Evolutionary conservation across 176 grass and related monocot genomes (phyloP).

Genomic region (Pharus latifolius): DNA sequence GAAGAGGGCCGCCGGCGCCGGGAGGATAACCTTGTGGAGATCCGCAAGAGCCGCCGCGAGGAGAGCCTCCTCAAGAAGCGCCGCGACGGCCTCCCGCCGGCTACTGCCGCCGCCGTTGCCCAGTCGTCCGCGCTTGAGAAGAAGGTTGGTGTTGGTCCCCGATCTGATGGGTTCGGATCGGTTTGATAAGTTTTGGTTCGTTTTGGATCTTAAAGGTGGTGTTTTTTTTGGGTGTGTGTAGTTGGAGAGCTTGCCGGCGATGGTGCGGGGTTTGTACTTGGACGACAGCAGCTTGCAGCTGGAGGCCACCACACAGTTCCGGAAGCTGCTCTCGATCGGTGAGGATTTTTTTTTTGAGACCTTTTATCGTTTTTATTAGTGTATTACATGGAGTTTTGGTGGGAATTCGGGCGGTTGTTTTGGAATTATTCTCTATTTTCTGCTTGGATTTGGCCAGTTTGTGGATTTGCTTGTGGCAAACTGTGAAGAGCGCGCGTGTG

Average conservation of each 20-base stretch:
- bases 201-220: background rate
- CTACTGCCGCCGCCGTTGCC: background rate
- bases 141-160: slow-evolving; percentile 28
- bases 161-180: slow-evolving; percentile 32
- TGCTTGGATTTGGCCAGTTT: background rate
- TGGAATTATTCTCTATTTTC: background rate
- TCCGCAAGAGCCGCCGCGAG: slow-evolving; percentile 68
- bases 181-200: background rate
- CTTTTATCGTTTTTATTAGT: background rate
- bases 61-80: slow-evolving; percentile 80
- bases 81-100: slow-evolving; percentile 39
- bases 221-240: background rate
- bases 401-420: background rate
- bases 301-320: slow-evolving; percentile 72
- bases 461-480: background rate
- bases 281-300: slow-evolving; percentile 57
- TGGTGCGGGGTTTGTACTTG: slow-evolving; percentile 72
- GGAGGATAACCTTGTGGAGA: slow-evolving; percentile 66
- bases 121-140: slow-evolving; percentile 48
- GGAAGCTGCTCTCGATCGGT: slow-evolving; percentile 90
- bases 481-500: background rate
- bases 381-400: background rate
- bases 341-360: background rate
- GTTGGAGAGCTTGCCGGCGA: slow-evolving; percentile 60
- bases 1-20: slow-evolving; percentile 68